A percentile compares a stretch with the other conserved stretches of the same genome.
phyloP scores from a whole-genome alignment of 208 protist species.

The Trypanosoma mega region DNA sequence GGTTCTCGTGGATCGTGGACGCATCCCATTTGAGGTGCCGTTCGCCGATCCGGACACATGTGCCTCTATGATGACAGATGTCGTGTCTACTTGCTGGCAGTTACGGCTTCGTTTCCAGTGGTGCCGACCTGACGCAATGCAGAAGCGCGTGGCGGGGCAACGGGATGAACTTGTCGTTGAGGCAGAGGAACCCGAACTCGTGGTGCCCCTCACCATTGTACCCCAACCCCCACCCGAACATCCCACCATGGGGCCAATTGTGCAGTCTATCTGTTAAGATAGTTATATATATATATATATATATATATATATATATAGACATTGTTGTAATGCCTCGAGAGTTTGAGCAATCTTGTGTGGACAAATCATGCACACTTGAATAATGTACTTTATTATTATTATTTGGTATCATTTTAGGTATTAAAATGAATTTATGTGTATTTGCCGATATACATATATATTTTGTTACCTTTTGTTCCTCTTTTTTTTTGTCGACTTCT shows the following conservation, averaged over 20 bases:
- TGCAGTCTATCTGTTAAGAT: slow-evolving; percentile 7
- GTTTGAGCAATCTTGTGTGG: too few relatives aligned
- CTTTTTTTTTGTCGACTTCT: not conserved
- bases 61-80: slow-evolving; percentile 35
- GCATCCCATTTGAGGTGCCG: slow-evolving; percentile 23
- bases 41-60: slow-evolving; percentile 20
- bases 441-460: not conserved
- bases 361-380: too few relatives aligned
- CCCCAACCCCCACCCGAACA: slow-evolving; percentile 22
- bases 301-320: too few relatives aligned
- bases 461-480: not conserved
- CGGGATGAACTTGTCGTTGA: slow-evolving; percentile 16
- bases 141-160: not conserved
- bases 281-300: not conserved
- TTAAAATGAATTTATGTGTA: not conserved
- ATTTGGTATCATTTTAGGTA: not conserved
- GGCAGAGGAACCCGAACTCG: slow-evolving; percentile 31
- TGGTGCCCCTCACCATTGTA: slow-evolving; percentile 38
- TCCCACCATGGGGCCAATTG: slow-evolving; percentile 10
- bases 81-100: slow-evolving; percentile 37
- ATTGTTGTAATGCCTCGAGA: too few relatives aligned
- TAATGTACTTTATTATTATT: not conserved
- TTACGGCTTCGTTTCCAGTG: slow-evolving; percentile 28
- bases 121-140: slow-evolving; percentile 1
- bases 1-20: slow-evolving; percentile 22